Conservation (phyloP, 352 stramenopile genomes). For the Thalassiosira livingstoniorum region DNA sequence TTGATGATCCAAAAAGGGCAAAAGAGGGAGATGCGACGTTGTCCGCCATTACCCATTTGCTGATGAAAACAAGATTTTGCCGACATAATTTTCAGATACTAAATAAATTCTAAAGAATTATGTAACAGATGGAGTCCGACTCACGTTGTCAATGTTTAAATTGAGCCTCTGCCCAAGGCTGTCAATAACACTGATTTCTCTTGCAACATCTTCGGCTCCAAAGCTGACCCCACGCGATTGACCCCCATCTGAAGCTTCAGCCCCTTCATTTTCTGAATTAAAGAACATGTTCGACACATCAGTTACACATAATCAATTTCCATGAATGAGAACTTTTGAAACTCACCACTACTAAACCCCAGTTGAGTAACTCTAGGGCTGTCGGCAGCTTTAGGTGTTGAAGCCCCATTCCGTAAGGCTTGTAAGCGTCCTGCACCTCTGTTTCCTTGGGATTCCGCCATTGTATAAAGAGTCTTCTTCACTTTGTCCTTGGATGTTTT, state of each 20-base stretch:
- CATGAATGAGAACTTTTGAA: not conserved
- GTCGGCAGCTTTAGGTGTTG: not conserved
- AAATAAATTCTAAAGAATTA: no score
- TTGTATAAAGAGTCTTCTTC: conserved; percentile 63
- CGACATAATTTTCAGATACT: no score
- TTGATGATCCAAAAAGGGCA: conserved; percentile 90
- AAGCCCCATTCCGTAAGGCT: no score
- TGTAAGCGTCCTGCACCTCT: not conserved
- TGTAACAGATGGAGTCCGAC: no score
- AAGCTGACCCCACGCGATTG: conserved; percentile 58
- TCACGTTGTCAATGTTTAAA: conserved; percentile 88
- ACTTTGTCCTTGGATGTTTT: conserved; percentile 66
- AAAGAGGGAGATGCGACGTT: conserved; percentile 86
- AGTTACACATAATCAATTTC: not conserved
- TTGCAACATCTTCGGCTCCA: conserved; percentile 80
- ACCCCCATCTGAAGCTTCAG: conserved; percentile 46
- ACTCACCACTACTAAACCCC: conserved; percentile 49
- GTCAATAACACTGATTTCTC: conserved; percentile 87
- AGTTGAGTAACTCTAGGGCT: conserved; percentile 44
- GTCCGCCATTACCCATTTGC: conserved; percentile 86
- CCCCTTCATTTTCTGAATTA: conserved; percentile 48
- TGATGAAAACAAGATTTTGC: no score
- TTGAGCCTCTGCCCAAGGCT: conserved; percentile 85
- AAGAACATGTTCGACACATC: conserved; percentile 6
- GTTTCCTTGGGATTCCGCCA: conserved; percentile 61